These are phyloP conservation scores for Daldinia sp. DNA, from an alignment of 2,329 filamentous ascomycete species.

Conservation along the genomic window DNA sequence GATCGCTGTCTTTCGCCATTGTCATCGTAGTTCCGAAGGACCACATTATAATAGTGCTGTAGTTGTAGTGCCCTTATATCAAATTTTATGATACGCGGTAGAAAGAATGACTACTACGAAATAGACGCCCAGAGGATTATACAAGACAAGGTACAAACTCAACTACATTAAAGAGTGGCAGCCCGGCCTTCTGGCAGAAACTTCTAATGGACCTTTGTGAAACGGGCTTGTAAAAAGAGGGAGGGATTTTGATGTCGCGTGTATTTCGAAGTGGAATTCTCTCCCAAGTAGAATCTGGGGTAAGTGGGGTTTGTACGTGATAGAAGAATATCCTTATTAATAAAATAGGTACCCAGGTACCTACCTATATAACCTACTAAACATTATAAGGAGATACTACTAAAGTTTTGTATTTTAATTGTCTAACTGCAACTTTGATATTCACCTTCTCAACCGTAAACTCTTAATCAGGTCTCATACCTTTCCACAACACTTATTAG, in stretches of 20 bases:
- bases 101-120: background rate
- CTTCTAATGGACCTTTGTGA: slow-evolving; percentile 6
- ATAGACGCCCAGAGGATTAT: background rate
- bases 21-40: slow-evolving; percentile 54
- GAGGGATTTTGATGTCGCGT: slow-evolving; percentile 16
- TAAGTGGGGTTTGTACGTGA: slow-evolving; percentile 14
- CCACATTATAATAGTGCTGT: slow-evolving; percentile 46
- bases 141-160: slow-evolving; percentile 1
- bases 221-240: background rate
- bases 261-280: background rate
- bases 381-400: no score
- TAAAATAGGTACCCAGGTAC: background rate
- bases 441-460: background rate
- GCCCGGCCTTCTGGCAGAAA: background rate
- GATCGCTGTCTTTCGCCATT: slow-evolving; percentile 50
- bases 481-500: background rate
- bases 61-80: background rate
- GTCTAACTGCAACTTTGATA: no score
- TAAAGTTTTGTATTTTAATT: no score
- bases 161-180: background rate
- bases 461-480: background rate
- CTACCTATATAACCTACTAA: no score
- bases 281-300: slow-evolving; percentile 30
- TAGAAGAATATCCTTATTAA: slow-evolving; percentile 2
- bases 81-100: background rate